phyloP scores from a whole-genome alignment of 352 stramenopile genomes.

The Globisporangium paroecandrum region DNA sequence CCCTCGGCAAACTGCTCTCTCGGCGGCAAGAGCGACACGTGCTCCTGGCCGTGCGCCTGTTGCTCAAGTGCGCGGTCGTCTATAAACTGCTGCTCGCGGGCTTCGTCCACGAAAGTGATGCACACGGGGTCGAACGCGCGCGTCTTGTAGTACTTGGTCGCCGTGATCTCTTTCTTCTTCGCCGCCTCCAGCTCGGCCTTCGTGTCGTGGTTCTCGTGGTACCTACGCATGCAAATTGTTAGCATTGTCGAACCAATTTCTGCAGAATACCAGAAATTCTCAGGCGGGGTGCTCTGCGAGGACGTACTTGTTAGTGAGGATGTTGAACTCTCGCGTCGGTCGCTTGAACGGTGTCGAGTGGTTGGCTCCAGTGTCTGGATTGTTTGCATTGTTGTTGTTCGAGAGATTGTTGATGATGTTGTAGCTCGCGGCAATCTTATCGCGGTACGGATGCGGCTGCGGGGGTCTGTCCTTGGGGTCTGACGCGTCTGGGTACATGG shows the following conservation, averaged over 20 bases:
- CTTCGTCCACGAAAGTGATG: constrained; percentile 51
- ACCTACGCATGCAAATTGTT: constrained; percentile 20
- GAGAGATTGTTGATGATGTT: constrained; percentile 67
- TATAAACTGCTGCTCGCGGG: constrained; percentile 54
- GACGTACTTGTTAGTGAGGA: constrained; percentile 70
- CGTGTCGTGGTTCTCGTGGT: constrained; percentile 52
- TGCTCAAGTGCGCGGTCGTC: constrained; percentile 34
- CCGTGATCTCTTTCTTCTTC: constrained; percentile 45
- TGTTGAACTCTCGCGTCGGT: constrained; percentile 60
- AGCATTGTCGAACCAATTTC: no score
- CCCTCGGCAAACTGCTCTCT: constrained; percentile 65
- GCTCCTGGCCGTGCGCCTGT: constrained; percentile 50
- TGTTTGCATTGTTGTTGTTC: constrained; percentile 10
- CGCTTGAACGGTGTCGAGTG: constrained; percentile 26
- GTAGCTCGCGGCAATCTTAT: constrained; percentile 38
- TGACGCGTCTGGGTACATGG: constrained; percentile 41
- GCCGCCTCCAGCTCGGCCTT: constrained; percentile 30
- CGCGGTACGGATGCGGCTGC: constrained; percentile 29
- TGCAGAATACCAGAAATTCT: no score
- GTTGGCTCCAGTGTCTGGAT: background rate
- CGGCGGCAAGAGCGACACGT: constrained; percentile 44
- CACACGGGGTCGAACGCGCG: constrained; percentile 63
- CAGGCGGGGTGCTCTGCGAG: no score
- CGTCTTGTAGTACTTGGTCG: constrained; percentile 65
- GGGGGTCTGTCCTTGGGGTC: constrained; percentile 41